Percentiles rank a stretch among this genome's conserved stretches.
Conservation (phyloP, 148 eudicot species). For the Fagopyrum tataricum region DNA sequence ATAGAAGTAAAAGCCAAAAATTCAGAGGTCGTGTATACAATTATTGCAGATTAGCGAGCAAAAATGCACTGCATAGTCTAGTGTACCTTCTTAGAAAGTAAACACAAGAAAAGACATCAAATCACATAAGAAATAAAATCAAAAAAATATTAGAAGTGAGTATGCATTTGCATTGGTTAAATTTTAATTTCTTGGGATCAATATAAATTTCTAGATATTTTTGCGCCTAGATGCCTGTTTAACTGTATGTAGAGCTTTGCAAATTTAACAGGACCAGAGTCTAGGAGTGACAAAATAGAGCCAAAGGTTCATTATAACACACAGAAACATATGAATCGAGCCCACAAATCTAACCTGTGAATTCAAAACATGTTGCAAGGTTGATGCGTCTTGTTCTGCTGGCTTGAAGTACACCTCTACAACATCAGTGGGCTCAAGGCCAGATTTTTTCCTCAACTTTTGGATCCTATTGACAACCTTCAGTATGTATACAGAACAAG, state of each 20-base stretch:
- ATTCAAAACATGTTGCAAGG: conserved; percentile 44
- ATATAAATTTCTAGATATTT: background rate
- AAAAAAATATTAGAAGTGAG: no score
- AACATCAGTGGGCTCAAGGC: conserved; percentile 84
- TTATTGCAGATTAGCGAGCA: background rate
- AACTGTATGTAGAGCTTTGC: background rate
- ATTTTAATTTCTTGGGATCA: background rate
- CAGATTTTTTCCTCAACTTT: conserved; percentile 80
- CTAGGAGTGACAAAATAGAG: background rate
- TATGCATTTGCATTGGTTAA: background rate
- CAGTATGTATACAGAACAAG: background rate
- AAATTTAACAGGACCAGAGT: background rate
- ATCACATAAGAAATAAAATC: background rate
- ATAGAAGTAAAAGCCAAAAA: background rate
- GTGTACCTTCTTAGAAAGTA: background rate
- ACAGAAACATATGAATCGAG: background rate
- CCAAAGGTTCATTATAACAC: background rate
- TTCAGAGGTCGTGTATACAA: no score
- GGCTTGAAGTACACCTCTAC: conserved; percentile 80
- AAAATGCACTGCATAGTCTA: background rate
- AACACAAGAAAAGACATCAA: background rate
- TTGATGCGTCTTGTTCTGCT: conserved; percentile 43
- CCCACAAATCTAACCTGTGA: conserved; percentile 49
- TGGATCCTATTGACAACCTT: conserved; percentile 93
- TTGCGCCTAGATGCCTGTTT: background rate